Conservation (phyloP, 2,329 filamentous ascomycete species). For the Epichloe amarillans region DNA sequence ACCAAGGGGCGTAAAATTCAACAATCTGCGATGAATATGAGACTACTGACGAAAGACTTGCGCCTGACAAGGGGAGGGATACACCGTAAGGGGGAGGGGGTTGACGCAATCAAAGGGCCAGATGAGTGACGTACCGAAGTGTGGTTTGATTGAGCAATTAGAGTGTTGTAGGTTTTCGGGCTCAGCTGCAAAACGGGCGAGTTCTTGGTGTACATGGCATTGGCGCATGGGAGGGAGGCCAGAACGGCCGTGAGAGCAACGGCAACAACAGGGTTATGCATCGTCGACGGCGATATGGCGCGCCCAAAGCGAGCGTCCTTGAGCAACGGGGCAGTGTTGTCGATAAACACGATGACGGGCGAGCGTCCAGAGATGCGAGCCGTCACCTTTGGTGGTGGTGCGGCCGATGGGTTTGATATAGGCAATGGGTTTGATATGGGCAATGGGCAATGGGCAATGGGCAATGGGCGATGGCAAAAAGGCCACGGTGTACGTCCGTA, state of each 20-base stretch:
- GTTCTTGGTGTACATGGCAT: conserved; percentile 71
- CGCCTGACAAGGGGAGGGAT: neutral
- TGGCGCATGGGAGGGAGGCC: conserved; percentile 49
- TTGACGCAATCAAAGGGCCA: neutral
- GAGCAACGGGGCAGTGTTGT: neutral
- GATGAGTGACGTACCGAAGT: conserved; percentile 54
- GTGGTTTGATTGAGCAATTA: conserved; percentile 82
- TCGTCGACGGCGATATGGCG: conserved; percentile 13
- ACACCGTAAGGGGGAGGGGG: neutral
- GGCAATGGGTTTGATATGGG: too few relatives aligned
- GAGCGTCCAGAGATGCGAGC: neutral
- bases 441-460: too few relatives aligned
- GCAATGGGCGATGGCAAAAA: conserved; percentile 9
- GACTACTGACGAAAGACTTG: neutral
- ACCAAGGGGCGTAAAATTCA: conserved; percentile 97
- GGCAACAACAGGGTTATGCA: conserved; percentile 41
- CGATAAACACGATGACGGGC: neutral
- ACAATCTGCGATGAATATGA: conserved; percentile 31
- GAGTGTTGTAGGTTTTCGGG: conserved; percentile 61
- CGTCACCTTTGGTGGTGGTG: neutral
- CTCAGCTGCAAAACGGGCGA: conserved; percentile 79
- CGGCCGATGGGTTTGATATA: neutral
- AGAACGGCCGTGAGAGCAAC: conserved; percentile 41
- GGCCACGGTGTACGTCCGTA: conserved; percentile 14
- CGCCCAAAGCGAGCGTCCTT: neutral